Percentiles rank a stretch among this genome's conserved stretches.
Evolutionary conservation across 73 alveolate species (phyloP).

Genomic region (Symbiodinium pilosum): DNA sequence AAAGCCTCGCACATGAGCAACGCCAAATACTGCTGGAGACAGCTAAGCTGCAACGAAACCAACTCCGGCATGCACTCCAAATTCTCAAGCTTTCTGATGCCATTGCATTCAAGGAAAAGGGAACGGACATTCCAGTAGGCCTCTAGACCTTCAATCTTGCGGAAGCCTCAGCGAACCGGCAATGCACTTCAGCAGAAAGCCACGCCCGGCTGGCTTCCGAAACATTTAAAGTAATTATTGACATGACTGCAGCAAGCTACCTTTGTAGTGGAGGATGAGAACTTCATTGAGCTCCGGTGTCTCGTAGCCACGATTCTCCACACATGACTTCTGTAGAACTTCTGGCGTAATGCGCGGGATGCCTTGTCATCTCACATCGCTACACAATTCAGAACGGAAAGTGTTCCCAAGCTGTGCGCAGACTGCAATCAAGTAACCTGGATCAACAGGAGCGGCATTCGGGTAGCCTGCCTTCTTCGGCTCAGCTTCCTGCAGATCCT

Average conservation of each 20-base stretch:
- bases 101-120: conserved; percentile 85
- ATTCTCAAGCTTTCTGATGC: conserved; percentile 86
- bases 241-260: not conserved
- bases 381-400: too few species aligned
- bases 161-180: conserved; percentile 27
- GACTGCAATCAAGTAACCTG: not conserved
- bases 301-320: conserved; percentile 65
- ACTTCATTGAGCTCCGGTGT: conserved; percentile 87
- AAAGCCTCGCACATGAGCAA: not conserved
- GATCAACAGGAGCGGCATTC: not conserved
- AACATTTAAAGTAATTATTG: too few species aligned
- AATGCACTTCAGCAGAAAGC: too few species aligned
- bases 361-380: not conserved
- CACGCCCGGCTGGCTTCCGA: not conserved
- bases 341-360: conserved; percentile 71
- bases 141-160: conserved; percentile 56
- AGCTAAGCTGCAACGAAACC: conserved; percentile 33
- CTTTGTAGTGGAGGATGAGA: conserved; percentile 81
- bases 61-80: conserved; percentile 66
- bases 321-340: conserved; percentile 32
- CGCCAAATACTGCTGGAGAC: not conserved
- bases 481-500: not conserved
- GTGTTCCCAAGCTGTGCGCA: too few species aligned
- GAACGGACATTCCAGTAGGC: conserved; percentile 77
- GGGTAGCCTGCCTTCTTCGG: not conserved